Evolutionary conservation across 148 eudicot species (phyloP), one percentile per base, ranked within the genome.

Genomic region (Rhododendron simsii): DNA sequence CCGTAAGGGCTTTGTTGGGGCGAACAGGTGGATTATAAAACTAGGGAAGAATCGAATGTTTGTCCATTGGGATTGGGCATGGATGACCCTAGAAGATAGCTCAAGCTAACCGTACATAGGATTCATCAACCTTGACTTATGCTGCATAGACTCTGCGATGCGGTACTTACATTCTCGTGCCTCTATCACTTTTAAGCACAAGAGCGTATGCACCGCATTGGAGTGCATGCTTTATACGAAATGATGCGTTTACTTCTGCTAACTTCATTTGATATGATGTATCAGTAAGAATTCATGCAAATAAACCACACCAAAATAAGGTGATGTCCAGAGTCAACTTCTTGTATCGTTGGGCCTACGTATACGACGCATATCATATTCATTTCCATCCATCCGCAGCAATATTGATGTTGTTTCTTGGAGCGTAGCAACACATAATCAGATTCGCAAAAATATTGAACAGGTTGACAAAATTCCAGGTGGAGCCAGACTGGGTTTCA

Each of bases 381-480:
- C 45, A n/a, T 1, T 14, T 16, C 45, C 0, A 33, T 16, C 21
- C 3, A 37, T 16, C 45, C n/a, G 0, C 47, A 5, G 39, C n/a
- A 30, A 30, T 30, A 30, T 67, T 69, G 75, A 30, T 28, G 16
- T 69, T 30, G 14, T 71, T 71, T 71, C 20, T 14, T 33, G 14
- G 18, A 30, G 76, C 28, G 30, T 65, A 13, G 7, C 20, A 55
- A 30, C 2, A 30, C 3, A 11, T 81, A 81, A 53, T 39, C 75
- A 11, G 55, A 50, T 65, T 74, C 51, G 11, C 35, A 21, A 55
- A 47, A 71, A 30, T 30, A 30, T 85, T 51, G 82, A 88, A 83
- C 92, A 96, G 99, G 94, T 97, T 81, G 99, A 97, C 91, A 97
- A 95, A 87, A 94, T 97, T 73, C 87, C 90, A 13, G 96, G 98